These are phyloP conservation scores for Triticum timopheevii DNA, from an alignment of 176 grass and related monocot species.

Conservation along the genomic window DNA sequence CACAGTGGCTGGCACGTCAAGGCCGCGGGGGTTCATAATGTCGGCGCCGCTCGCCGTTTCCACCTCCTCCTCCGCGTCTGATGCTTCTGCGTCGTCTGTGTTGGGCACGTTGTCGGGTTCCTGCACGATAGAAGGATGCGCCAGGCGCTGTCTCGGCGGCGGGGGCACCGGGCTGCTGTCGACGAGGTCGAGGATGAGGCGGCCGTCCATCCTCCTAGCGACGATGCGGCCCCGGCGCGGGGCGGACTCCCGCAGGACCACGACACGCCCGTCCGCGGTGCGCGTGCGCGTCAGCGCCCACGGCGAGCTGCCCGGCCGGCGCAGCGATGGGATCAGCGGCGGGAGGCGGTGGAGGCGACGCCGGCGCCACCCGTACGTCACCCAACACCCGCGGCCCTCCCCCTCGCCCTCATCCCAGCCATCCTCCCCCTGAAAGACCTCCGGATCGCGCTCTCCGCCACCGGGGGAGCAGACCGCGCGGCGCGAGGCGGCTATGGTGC, in stretches of 20 bases:
- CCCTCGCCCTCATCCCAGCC: neutral
- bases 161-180: neutral
- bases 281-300: conserved; percentile 22
- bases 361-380: conserved; percentile 44
- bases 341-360: conserved; percentile 35
- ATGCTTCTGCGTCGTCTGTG: neutral
- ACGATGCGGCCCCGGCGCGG: conserved; percentile 7
- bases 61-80: neutral
- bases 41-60: neutral
- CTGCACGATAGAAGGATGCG: neutral
- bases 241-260: conserved; percentile 19
- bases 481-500: conserved; percentile 47
- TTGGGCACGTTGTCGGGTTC: neutral
- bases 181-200: conserved; percentile 36
- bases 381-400: conserved; percentile 23
- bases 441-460: neutral
- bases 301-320: neutral
- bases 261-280: conserved; percentile 37
- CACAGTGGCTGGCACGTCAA: neutral
- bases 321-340: conserved; percentile 37
- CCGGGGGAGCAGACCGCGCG: neutral
- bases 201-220: conserved; percentile 21
- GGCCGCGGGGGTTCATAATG: neutral
- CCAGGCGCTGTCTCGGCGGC: neutral
- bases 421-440: neutral